Evolutionary conservation across 441 rosid genomes (phyloP).

Genomic region (Gossypium davidsonii): DNA sequence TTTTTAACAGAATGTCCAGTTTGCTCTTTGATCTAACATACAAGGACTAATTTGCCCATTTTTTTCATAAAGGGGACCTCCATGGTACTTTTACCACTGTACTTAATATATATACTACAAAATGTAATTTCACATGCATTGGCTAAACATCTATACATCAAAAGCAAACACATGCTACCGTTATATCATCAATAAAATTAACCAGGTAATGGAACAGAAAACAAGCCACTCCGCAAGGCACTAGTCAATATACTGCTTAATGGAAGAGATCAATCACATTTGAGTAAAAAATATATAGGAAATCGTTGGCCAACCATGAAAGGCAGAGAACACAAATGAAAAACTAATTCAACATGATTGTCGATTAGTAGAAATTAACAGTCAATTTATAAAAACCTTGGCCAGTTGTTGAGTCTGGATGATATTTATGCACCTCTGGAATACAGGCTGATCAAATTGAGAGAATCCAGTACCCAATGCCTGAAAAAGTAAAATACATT

Average conservation of each 20-base stretch:
- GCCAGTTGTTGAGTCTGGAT: constrained; percentile 76
- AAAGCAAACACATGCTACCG: background rate
- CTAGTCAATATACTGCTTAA: background rate
- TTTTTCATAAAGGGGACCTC: background rate
- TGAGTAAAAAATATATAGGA: background rate
- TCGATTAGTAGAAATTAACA: background rate
- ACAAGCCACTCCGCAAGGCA: background rate
- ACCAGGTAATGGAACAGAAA: background rate
- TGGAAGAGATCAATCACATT: background rate
- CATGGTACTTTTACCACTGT: background rate
- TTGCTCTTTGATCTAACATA: background rate
- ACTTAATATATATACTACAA: background rate
- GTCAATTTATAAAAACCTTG: constrained; percentile 45
- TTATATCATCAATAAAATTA: constrained; percentile 1
- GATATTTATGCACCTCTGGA: constrained; percentile 84
- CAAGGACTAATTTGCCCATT: background rate
- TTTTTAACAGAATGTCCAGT: background rate
- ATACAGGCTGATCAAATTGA: constrained; percentile 95
- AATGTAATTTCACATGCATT: background rate
- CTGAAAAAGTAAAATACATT: constrained; percentile 44
- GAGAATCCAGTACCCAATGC: constrained; percentile 84
- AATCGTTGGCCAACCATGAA: background rate
- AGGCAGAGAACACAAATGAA: background rate
- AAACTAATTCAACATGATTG: constrained; percentile 2
- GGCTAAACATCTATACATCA: constrained; percentile 7